Conservation (phyloP, 352 stramenopile genomes). For the Plasmopara halstedii region DNA sequence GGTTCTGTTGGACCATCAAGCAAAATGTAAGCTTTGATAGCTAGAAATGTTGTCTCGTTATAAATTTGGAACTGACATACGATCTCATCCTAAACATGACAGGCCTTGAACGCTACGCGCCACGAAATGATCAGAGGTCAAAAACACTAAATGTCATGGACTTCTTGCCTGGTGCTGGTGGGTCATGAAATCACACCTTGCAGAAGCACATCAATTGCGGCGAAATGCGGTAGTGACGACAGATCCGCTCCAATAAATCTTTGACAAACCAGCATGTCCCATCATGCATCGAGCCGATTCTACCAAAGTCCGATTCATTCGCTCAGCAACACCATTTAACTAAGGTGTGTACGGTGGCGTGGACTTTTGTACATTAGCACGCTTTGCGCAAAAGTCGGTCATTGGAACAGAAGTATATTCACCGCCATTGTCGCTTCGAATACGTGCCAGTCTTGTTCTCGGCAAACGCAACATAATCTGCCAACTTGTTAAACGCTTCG, state of each 20-base stretch:
- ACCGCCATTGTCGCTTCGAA: neutral
- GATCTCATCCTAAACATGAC: too few relatives aligned
- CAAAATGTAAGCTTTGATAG: too few relatives aligned
- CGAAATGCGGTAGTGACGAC: slow-evolving; percentile 5
- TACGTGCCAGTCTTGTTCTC: neutral
- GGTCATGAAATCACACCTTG: too few relatives aligned
- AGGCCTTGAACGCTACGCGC: too few relatives aligned
- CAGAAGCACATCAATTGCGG: too few relatives aligned
- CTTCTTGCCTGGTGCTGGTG: too few relatives aligned
- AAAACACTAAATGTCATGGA: too few relatives aligned
- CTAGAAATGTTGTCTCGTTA: too few relatives aligned
- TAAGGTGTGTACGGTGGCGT: neutral
- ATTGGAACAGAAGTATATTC: neutral
- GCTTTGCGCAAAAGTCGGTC: neutral
- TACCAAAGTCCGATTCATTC: neutral
- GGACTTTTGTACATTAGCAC: neutral
- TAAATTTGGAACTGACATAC: too few relatives aligned
- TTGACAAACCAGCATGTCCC: slow-evolving; percentile 3
- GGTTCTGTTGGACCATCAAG: too few relatives aligned
- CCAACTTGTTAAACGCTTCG: neutral
- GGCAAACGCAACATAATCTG: neutral
- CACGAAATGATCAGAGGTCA: too few relatives aligned
- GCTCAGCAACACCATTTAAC: neutral
- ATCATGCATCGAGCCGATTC: slow-evolving; percentile 1
- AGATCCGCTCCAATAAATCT: slow-evolving; percentile 1